Base-by-base conservation (phyloP, 1,284 basidiomycete species). In the Athelia sp. region DNA sequence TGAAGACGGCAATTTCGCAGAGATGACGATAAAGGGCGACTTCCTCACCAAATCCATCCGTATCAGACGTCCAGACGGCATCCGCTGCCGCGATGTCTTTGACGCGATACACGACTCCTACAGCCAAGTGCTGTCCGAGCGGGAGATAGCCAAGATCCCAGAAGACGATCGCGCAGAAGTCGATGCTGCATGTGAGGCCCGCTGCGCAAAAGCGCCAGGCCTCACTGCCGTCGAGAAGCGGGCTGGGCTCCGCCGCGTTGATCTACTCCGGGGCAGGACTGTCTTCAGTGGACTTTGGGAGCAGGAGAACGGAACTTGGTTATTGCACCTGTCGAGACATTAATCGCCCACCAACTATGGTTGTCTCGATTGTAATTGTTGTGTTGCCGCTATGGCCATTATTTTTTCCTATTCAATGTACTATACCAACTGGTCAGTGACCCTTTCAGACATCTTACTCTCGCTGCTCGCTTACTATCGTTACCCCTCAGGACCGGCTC, bases 1-100 rank as follows among this genome's bases (percentile, higher is more conserved):
- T 44, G 43, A 44, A 6, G 43, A 44, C 22, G 43, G 17, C 10
- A 21, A 44, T 15, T 26, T 44, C 24, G 43, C 18, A 1, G 61
- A 66, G 47, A 73, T 74, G 69, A 55, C 58, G 17, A 69, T 75
- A 49, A 48, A 52, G 8, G 66, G 64, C 26, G 56, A 62, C 17
- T 60, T 59, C 4, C 47, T 60, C 9, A 55, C 62, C 1, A 81
- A 77, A 73, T 67, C 69, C 8, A 65, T 84, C 48, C 55, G 64
- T 40, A 69, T 80, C 48, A 63, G 63, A 38, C 66, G 69, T 23
- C 49, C 63, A 19, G 58, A 58, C 29, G 78, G 74, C 2, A 65
- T 79, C 19, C 65, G 72, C 23, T 74, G 77, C 56, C 62, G 72
- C 15, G 82, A 84, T 50, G 70, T 84, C 24, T 81, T 79, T 57